phyloP scores from a whole-genome alignment of 768 basidiomycete genomes.

The Suillus spraguei region DNA sequence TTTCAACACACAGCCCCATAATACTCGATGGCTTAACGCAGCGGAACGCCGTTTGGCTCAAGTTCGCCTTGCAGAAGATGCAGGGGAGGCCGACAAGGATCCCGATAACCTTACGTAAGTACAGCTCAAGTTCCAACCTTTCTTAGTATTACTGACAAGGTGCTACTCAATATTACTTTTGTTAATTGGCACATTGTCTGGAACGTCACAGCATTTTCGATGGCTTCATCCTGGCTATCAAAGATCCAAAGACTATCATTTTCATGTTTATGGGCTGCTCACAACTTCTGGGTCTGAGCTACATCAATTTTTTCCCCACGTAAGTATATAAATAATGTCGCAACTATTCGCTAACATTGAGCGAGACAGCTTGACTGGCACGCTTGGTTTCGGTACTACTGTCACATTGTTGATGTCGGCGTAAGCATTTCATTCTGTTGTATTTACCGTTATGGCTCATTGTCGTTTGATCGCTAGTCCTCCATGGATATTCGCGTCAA shows the following conservation, averaged over 20 bases:
- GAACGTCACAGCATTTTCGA: slow-evolving; percentile 40
- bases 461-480: slow-evolving; percentile 40
- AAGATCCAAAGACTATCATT: slow-evolving; percentile 55
- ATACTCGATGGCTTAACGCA: too few species aligned
- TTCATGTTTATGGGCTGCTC: slow-evolving; percentile 55
- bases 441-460: not conserved
- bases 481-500: slow-evolving; percentile 60
- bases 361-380: slow-evolving; percentile 50
- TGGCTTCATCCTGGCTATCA: slow-evolving; percentile 58
- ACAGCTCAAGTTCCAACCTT: not conserved
- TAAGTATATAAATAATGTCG: slow-evolving; percentile 22
- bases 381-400: slow-evolving; percentile 63
- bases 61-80: slow-evolving; percentile 68
- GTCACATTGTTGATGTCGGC: slow-evolving; percentile 59
- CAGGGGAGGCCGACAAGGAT: slow-evolving; percentile 67
- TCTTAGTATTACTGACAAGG: not conserved
- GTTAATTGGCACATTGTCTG: not conserved
- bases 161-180: not conserved
- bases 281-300: slow-evolving; percentile 58
- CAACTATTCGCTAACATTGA: not conserved
- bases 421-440: slow-evolving; percentile 36
- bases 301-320: slow-evolving; percentile 63
- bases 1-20: too few species aligned
- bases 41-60: too few species aligned
- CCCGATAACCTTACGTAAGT: slow-evolving; percentile 18